phyloP scores from a whole-genome alignment of 2,329 filamentous ascomycete genomes.

The Botrytis deweyae region DNA sequence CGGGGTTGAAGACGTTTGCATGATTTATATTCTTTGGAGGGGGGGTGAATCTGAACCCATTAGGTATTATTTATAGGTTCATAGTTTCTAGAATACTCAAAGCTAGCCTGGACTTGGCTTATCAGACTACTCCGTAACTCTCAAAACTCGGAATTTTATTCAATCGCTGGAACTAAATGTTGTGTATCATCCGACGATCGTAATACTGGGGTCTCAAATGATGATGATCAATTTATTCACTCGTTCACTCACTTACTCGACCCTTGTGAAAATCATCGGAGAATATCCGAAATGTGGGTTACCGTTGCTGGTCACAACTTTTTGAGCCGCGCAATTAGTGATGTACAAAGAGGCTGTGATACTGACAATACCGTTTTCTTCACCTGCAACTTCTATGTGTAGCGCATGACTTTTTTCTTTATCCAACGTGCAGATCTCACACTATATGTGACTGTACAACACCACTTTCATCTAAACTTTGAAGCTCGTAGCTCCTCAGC shows the following conservation, averaged over 20 bases:
- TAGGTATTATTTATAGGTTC: neutral
- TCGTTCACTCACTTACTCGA: neutral
- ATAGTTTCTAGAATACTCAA: neutral
- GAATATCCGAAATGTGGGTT: neutral
- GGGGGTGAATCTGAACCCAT: neutral
- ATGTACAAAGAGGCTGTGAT: neutral
- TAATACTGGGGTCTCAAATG: neutral
- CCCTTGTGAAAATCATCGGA: slow-evolving; percentile 13
- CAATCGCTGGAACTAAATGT: neutral
- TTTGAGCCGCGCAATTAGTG: neutral
- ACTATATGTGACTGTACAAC: neutral
- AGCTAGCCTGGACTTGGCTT: neutral
- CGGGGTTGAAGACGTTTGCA: neutral
- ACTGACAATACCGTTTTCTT: neutral
- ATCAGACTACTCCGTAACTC: neutral
- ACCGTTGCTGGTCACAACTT: neutral
- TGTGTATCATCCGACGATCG: neutral
- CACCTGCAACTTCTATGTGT: neutral
- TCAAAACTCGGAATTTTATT: neutral
- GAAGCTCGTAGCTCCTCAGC: neutral
- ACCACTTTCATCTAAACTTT: neutral
- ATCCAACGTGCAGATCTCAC: neutral
- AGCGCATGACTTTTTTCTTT: neutral
- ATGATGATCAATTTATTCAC: neutral
- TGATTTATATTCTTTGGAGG: neutral